Evolutionary conservation across 2,329 filamentous ascomycete species (phyloP), one percentile per base, ranked within the genome.

Genomic region (Harringtonia lauricola): DNA sequence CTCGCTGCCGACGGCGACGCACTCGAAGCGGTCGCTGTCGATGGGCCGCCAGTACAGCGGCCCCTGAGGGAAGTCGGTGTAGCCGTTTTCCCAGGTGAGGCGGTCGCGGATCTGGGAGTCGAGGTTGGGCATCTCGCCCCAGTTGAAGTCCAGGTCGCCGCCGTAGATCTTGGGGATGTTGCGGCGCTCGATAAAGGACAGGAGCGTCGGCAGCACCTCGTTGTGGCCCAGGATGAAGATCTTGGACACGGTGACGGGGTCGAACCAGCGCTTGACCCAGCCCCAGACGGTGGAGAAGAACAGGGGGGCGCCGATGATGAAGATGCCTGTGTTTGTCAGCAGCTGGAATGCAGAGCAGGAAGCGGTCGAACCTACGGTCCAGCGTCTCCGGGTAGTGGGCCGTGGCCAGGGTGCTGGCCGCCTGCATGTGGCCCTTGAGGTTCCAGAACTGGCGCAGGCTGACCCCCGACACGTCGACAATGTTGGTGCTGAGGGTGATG

Each of bases 371-470:
- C 61, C 84, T 85, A 53, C 86, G 75, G 60, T 94, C 90, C 40
- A 95, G 67, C 0, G 89, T 96, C 65, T 96, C 90, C 1, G 90
- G 90, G 60, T 95, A 96, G 64, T 95, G 86, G 6, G 89, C 87
- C 4, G 89, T 95, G 7, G 90, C 90, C 43, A 95, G 70, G 47
- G 81, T 77, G 57, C 83, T 89, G 2, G 89, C 89, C 56, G 88
- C 83, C 65, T 95, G 89, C 88, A 96, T 94, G 62, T 95, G 90
- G 21, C 67, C 68, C 69, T 94, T 92, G 49, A 96, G 65, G 64
- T 94, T 94, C 90, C 90, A 95, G 61, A 95, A 95, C 66, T 94
- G 88, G 67, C 86, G 87, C 61, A 96, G 63, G 7, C 86, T 86
- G 22, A 95, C 89, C 14, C 82, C 81, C 15, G 79, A 83, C 50